phyloP scores from a whole-genome alignment of 306 rosid species.

The Ceratonia siliqua region DNA sequence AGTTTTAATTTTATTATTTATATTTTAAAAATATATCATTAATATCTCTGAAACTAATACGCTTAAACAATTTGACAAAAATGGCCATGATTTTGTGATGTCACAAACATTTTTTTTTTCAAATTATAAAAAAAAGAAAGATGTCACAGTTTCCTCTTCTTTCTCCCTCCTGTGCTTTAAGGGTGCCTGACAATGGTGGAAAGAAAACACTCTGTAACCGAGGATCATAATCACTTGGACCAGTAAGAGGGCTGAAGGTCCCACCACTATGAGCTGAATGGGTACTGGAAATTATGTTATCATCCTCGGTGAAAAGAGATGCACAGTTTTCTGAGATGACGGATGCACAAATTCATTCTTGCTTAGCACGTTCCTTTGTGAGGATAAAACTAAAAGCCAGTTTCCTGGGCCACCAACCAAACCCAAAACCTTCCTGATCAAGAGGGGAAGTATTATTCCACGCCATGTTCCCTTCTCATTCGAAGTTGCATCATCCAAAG shows the following conservation, averaged over 20 bases:
- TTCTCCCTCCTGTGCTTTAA: conserved; percentile 66
- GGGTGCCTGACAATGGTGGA: conserved; percentile 72
- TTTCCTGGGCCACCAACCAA: conserved; percentile 74
- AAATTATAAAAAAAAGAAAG: too few relatives aligned
- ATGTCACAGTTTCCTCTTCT: too few relatives aligned
- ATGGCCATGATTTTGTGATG: too few relatives aligned
- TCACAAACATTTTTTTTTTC: too few relatives aligned
- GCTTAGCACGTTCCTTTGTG: conserved; percentile 61
- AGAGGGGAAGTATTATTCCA: conserved; percentile 88
- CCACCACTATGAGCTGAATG: conserved; percentile 73
- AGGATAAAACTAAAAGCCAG: conserved; percentile 81
- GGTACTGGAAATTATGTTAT: conserved; percentile 57
- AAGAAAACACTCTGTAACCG: conserved; percentile 70
- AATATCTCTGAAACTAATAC: too few relatives aligned
- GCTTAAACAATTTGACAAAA: too few relatives aligned
- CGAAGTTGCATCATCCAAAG: conserved; percentile 54
- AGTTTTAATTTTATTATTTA: too few relatives aligned
- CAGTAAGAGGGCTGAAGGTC: conserved; percentile 60
- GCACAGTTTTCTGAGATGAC: conserved; percentile 74
- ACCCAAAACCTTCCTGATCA: conserved; percentile 93
- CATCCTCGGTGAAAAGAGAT: conserved; percentile 79
- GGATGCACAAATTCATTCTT: conserved; percentile 73
- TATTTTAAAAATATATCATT: too few relatives aligned
- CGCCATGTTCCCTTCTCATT: conserved; percentile 91
- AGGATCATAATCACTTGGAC: conserved; percentile 70